Conservation (phyloP, 805 yeast genomes). For the Candida vartiovaarae region DNA sequence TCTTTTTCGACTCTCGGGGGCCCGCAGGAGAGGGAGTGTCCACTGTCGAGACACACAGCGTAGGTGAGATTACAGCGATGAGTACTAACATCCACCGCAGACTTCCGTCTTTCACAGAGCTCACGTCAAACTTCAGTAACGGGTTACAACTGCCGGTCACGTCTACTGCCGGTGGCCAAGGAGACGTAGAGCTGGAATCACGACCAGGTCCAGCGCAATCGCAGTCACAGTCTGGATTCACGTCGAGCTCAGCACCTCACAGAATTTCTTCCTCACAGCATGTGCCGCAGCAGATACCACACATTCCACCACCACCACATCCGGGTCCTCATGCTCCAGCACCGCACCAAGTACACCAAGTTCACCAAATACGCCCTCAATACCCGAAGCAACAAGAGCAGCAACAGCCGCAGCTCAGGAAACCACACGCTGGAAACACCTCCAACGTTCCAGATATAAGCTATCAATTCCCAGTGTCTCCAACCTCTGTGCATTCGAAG, state of each 20-base stretch:
- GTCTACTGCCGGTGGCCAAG: neutral
- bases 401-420: neutral
- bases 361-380: neutral
- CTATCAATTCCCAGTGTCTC: constrained; percentile 1
- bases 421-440: neutral
- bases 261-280: neutral
- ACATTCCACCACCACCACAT: neutral
- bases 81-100: constrained; percentile 14
- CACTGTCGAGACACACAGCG: no score
- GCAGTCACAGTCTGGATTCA: neutral
- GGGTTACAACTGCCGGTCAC: neutral
- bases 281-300: neutral
- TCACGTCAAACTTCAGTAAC: constrained; percentile 14
- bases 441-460: neutral
- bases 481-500: neutral
- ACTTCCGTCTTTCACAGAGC: constrained; percentile 21
- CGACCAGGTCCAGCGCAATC: neutral
- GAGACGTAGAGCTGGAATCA: neutral
- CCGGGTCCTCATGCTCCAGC: neutral
- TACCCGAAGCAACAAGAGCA: neutral
- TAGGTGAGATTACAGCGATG: no score
- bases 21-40: no score
- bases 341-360: neutral
- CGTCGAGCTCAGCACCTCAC: neutral
- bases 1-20: no score